Evolutionary conservation across 768 basidiomycete species (phyloP), one percentile per base, ranked within the genome.

Genomic region (Lactarius pseudohatsudake): DNA sequence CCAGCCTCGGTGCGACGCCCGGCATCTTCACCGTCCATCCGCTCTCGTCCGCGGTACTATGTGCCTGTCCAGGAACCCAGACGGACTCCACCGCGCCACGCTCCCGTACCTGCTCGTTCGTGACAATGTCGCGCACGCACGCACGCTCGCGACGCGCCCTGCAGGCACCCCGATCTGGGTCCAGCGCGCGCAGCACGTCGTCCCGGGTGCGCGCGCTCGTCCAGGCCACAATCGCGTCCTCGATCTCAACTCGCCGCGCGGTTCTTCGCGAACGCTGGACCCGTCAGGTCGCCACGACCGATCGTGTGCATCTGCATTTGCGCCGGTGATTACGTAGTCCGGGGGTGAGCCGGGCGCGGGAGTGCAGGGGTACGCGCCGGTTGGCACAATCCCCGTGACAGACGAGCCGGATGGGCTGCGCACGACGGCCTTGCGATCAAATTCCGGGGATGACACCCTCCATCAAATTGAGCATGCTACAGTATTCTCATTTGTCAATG

Each of bases 371-470:
- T 88, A 89, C 5, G 87, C 88, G 70, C 90, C 90, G 11, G 87
- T 89, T 0, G 89, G 88, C 9, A 90, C 89, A 45, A 90, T 89
- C 1, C 89, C 88, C 0, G 88, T 90, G 34, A 90, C 81, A 3
- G 88, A 89, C 7, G 88, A 89, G 26, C 88, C 88, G 10, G 89
- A 90, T 2, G 88, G 89, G 13, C 88, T 85, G 45, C 89, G 86
- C 68, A 86, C 87, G 76, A 86, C 87, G 64, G 83, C 83, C 73
- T 87, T 89, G 61, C 88, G 85, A 72, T 89, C 87, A 64, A 87
- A 89, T 74, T 88, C 89, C 13, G 89, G 89, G 89, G 57, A 89
- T 85, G 65, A 90, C 84, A 2, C 89, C 88, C 71, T 90, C 89
- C 89, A 89, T 90, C 57, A 89, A 75, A 71, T 89, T 90, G 4